Conservation (phyloP, 768 basidiomycete genomes). For the Ramaria sp. region DNA sequence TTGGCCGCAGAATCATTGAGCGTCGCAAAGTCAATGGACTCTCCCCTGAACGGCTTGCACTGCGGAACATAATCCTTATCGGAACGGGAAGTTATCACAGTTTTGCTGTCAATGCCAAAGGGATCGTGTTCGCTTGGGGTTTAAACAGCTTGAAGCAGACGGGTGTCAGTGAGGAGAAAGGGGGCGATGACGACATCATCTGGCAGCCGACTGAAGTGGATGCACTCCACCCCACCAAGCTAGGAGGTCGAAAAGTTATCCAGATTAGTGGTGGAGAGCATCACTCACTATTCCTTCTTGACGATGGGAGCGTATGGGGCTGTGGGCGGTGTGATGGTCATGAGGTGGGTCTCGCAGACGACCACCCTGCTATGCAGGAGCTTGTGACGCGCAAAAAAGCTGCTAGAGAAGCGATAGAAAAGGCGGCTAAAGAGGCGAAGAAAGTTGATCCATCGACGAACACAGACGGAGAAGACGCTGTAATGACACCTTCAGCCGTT, state of each 20-base stretch:
- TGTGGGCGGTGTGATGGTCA: constrained; percentile 78
- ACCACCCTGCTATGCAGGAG: constrained; percentile 11
- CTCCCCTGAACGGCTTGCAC: constrained; percentile 28
- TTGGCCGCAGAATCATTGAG: constrained; percentile 33
- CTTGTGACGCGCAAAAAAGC: neutral
- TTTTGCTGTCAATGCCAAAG: constrained; percentile 31
- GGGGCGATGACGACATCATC: constrained; percentile 40
- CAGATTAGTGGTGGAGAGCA: constrained; percentile 80
- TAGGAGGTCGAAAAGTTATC: constrained; percentile 49
- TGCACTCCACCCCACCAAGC: constrained; percentile 47
- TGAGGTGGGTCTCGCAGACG: constrained; percentile 50
- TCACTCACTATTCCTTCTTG: constrained; percentile 83
- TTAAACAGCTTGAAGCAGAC: constrained; percentile 68
- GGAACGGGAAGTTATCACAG: constrained; percentile 34
- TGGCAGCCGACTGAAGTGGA: constrained; percentile 54
- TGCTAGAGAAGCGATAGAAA: neutral
- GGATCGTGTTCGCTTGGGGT: constrained; percentile 38
- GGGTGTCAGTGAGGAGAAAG: constrained; percentile 43
- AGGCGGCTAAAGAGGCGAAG: neutral
- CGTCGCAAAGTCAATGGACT: constrained; percentile 30
- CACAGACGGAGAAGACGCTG: neutral
- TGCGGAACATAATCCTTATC: constrained; percentile 29
- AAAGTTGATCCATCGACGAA: neutral
- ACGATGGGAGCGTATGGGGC: constrained; percentile 73
- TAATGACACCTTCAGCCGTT: neutral